A percentile compares a stretch with the other conserved stretches of the same genome.
Evolutionary conservation across 768 basidiomycete genomes (phyloP).

Genomic region (Rhodocollybia butyracea): DNA sequence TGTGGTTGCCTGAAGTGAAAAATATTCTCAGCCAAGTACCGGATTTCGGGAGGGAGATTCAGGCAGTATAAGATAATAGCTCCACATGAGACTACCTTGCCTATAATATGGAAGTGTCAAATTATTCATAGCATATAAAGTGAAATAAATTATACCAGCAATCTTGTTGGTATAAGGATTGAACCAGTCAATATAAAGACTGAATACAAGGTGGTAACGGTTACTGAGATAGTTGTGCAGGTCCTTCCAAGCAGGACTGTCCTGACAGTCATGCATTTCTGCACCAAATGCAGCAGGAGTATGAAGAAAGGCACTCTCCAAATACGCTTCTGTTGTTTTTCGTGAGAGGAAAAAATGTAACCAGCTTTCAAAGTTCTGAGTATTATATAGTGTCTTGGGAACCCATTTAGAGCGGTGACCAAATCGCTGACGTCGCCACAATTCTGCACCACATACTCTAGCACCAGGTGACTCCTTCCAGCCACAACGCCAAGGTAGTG

Average conservation of each 20-base stretch:
- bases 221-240: slow-evolving; percentile 11
- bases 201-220: slow-evolving; percentile 5
- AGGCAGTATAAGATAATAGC: slow-evolving; percentile 28
- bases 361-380: slow-evolving; percentile 25
- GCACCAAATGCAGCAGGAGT: not conserved
- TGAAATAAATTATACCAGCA: slow-evolving; percentile 18
- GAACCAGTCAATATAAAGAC: slow-evolving; percentile 1
- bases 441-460: slow-evolving; percentile 15
- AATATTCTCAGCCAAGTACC: slow-evolving; percentile 27
- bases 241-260: slow-evolving; percentile 25
- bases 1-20: too few species aligned
- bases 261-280: slow-evolving; percentile 19
- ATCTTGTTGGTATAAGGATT: slow-evolving; percentile 21
- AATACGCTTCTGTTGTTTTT: slow-evolving; percentile 14
- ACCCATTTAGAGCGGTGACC: slow-evolving; percentile 14
- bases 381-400: slow-evolving; percentile 18
- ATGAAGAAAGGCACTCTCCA: slow-evolving; percentile 16
- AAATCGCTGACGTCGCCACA: slow-evolving; percentile 16
- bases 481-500: slow-evolving; percentile 15
- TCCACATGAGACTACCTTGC: slow-evolving; percentile 21
- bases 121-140: not conserved
- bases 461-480: slow-evolving; percentile 16
- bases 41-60: slow-evolving; percentile 27
- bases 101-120: slow-evolving; percentile 3
- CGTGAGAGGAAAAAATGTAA: slow-evolving; percentile 24